These are phyloP conservation scores for Clarireedia monteithiana DNA, from an alignment of 2,329 filamentous ascomycete species.

Conservation along the genomic window DNA sequence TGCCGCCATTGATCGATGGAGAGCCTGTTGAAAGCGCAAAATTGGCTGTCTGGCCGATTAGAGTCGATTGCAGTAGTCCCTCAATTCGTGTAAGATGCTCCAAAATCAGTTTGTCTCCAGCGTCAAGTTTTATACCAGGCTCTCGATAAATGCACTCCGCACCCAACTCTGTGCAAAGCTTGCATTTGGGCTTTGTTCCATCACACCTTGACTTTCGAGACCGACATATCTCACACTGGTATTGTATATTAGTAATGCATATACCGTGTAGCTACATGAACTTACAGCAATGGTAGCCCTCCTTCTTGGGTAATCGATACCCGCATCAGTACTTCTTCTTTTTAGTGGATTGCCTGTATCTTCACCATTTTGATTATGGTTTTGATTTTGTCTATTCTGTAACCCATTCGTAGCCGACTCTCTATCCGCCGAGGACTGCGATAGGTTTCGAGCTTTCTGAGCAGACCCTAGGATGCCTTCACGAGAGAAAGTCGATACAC, in stretches of 20 bases:
- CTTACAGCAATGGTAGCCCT: slow-evolving; percentile 59
- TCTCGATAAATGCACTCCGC: slow-evolving; percentile 81
- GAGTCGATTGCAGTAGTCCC: slow-evolving; percentile 64
- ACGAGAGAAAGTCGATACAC: slow-evolving; percentile 43
- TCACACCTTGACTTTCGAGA: slow-evolving; percentile 75
- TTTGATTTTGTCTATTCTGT: slow-evolving; percentile 31
- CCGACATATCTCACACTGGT: slow-evolving; percentile 71
- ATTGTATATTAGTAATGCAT: not conserved
- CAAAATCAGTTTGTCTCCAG: slow-evolving; percentile 77
- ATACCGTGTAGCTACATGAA: slow-evolving; percentile 13
- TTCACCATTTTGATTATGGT: slow-evolving; percentile 32
- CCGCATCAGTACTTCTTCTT: slow-evolving; percentile 53
- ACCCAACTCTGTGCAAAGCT: slow-evolving; percentile 73
- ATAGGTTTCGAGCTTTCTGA: slow-evolving; percentile 47
- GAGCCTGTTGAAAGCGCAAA: slow-evolving; percentile 53
- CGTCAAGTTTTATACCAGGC: slow-evolving; percentile 79
- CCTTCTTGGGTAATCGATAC: slow-evolving; percentile 55
- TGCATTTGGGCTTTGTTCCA: slow-evolving; percentile 74
- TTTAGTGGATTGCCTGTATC: slow-evolving; percentile 52
- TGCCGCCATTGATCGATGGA: slow-evolving; percentile 57
- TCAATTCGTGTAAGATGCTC: slow-evolving; percentile 74
- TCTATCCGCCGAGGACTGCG: slow-evolving; percentile 44
- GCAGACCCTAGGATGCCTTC: slow-evolving; percentile 47
- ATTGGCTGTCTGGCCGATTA: slow-evolving; percentile 44
- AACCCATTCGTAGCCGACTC: slow-evolving; percentile 31